Evolutionary conservation across 2,329 filamentous ascomycete species (phyloP).

Genomic region (Stromatinia cepivora): DNA sequence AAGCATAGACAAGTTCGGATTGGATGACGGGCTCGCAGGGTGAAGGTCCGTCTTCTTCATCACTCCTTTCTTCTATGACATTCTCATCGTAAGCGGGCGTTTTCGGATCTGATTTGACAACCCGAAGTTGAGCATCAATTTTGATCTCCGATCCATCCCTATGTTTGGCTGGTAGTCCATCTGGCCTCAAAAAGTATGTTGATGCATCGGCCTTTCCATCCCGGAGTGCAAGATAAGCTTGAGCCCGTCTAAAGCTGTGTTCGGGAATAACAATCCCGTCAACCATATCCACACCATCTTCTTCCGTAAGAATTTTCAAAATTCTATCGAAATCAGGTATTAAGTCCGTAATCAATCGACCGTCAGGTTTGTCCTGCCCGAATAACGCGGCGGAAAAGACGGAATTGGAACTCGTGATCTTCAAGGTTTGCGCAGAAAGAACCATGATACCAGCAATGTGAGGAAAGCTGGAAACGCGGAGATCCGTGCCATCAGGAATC

Average conservation of each 20-base stretch:
- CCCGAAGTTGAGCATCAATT: conserved; percentile 94
- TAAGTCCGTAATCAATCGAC: conserved; percentile 73
- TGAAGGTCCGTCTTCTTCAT: conserved; percentile 48
- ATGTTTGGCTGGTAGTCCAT: conserved; percentile 81
- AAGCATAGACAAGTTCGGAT: conserved; percentile 83
- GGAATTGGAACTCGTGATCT: conserved; percentile 88
- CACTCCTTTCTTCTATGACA: conserved; percentile 62
- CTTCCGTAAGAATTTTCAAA: conserved; percentile 76
- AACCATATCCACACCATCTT: conserved; percentile 78
- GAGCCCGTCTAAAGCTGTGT: conserved; percentile 88
- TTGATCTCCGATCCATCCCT: conserved; percentile 89
- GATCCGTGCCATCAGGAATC: conserved; percentile 64
- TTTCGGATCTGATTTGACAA: conserved; percentile 86
- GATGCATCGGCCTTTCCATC: conserved; percentile 79
- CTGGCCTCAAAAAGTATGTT: conserved; percentile 77
- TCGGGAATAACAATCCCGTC: conserved; percentile 98
- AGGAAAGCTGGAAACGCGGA: conserved; percentile 90
- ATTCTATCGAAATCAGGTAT: conserved; percentile 87
- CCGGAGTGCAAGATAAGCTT: conserved; percentile 78
- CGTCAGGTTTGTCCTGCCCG: conserved; percentile 81
- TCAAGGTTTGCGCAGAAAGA: conserved; percentile 73
- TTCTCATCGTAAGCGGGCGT: conserved; percentile 59
- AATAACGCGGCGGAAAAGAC: conserved; percentile 93
- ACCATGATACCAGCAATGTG: conserved; percentile 98
- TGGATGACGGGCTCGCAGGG: conserved; percentile 50